phyloP scores from a whole-genome alignment of 2,329 filamentous ascomycete species.

The Aspergillus aculeatinus region DNA sequence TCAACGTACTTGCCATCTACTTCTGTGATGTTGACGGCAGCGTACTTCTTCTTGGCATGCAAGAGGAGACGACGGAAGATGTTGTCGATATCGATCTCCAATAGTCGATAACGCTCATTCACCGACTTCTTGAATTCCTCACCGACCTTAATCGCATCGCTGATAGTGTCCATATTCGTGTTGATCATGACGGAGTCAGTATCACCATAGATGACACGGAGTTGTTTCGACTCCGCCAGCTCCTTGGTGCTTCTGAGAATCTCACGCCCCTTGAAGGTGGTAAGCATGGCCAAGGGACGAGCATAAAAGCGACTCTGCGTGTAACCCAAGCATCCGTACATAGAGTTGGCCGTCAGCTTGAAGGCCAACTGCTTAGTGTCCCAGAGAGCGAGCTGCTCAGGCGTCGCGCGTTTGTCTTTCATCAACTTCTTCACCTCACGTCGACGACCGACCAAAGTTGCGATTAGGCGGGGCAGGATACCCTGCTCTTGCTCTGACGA shows the following conservation, averaged over 20 bases:
- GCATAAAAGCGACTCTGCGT: conserved; percentile 97
- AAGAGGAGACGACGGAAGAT: conserved; percentile 89
- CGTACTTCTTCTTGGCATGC: conserved; percentile 99
- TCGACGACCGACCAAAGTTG: conserved; percentile 83
- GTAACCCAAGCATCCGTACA: conserved; percentile 98
- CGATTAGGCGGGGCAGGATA: conserved; percentile 85
- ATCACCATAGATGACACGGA: conserved; percentile 97
- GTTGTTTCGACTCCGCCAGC: conserved; percentile 82
- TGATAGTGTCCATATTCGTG: conserved; percentile 90
- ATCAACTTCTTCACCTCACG: conserved; percentile 93
- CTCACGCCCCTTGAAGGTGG: conserved; percentile 95
- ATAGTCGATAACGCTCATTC: conserved; percentile 85
- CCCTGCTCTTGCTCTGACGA: conserved; percentile 70
- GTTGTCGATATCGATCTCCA: conserved; percentile 98
- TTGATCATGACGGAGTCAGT: conserved; percentile 99
- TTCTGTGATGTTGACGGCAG: conserved; percentile 89
- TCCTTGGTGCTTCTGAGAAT: conserved; percentile 96
- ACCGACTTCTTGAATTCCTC: conserved; percentile 93
- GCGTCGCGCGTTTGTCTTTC: conserved; percentile 85
- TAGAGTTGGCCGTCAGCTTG: conserved; percentile 97
- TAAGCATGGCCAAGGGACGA: conserved; percentile 88
- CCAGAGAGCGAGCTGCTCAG: conserved; percentile 88
- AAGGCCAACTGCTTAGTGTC: conserved; percentile 96
- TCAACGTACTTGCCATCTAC: conserved; percentile 86
- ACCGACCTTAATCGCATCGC: conserved; percentile 86